Evolutionary conservation across 1,284 basidiomycete genomes (phyloP).

Genomic region (Marasmius oreades): DNA sequence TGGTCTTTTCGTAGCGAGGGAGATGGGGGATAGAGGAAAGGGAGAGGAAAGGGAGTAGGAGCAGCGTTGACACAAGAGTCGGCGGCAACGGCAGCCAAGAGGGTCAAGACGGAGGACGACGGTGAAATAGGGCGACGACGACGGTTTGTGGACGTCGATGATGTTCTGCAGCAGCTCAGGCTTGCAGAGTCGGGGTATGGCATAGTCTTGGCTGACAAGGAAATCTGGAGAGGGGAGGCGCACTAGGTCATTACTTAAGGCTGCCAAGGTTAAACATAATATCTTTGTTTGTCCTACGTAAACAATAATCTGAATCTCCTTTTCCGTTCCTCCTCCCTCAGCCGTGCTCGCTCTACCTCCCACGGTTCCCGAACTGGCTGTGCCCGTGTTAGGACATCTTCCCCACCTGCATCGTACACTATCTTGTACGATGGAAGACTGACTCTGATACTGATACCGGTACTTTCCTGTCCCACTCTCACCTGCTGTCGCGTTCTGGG

Average conservation of each 20-base stretch:
- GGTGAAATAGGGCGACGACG: neutral
- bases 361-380: conserved; percentile 40
- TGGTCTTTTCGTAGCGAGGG: conserved; percentile 10
- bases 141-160: conserved; percentile 13
- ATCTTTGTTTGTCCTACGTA: neutral
- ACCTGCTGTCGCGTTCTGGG: conserved; percentile 29
- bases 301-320: neutral
- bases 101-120: conserved; percentile 31
- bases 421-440: conserved; percentile 67
- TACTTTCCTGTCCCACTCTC: conserved; percentile 26
- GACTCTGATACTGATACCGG: conserved; percentile 65
- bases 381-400: conserved; percentile 52
- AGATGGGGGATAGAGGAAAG: conserved; percentile 54
- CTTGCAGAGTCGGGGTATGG: conserved; percentile 8
- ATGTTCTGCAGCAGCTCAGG: conserved; percentile 12
- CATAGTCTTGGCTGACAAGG: neutral
- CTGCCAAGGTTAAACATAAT: neutral
- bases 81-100: conserved; percentile 52
- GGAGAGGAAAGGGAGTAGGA: conserved; percentile 55
- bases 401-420: conserved; percentile 65
- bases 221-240: neutral
- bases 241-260: neutral
- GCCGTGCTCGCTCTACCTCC: conserved; percentile 16
- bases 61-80: conserved; percentile 42
- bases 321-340: conserved; percentile 1